These are phyloP conservation scores for Sicyos baderoa DNA, from an alignment of 306 rosid species.

Conservation along the genomic window DNA sequence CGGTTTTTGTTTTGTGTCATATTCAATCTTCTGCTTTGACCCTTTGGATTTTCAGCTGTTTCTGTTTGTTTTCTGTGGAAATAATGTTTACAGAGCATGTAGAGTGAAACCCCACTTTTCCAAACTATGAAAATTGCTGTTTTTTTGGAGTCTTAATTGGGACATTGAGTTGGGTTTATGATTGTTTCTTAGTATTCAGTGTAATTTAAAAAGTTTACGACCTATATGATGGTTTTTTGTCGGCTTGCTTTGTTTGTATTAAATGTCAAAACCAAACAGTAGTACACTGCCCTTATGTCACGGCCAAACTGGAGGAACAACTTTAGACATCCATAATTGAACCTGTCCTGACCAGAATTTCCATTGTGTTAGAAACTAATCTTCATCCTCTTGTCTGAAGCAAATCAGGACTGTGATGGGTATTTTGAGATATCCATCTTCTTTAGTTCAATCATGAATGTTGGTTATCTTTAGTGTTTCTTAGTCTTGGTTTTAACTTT, in stretches of 20 bases:
- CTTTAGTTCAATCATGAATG: background rate
- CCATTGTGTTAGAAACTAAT: background rate
- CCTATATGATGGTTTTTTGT: conserved; percentile 9
- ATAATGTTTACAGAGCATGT: background rate
- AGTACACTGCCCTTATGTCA: conserved; percentile 36
- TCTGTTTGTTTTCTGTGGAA: conserved; percentile 35
- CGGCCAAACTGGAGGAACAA: conserved; percentile 54
- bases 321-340: conserved; percentile 7
- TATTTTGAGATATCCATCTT: background rate
- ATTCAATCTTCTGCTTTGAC: conserved; percentile 18
- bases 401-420: background rate
- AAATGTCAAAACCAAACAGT: conserved; percentile 27
- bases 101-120: conserved; percentile 11
- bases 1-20: conserved; percentile 11
- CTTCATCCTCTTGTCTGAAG: background rate
- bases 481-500: conserved; percentile 5
- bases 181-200: background rate
- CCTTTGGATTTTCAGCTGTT: conserved; percentile 28
- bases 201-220: conserved; percentile 7
- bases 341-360: background rate
- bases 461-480: conserved; percentile 2
- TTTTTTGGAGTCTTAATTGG: background rate
- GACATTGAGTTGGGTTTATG: background rate
- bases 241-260: conserved; percentile 17
- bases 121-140: conserved; percentile 1